phyloP scores from a whole-genome alignment of 2,329 filamentous ascomycete species.

The Xylariomycetidae sp. region DNA sequence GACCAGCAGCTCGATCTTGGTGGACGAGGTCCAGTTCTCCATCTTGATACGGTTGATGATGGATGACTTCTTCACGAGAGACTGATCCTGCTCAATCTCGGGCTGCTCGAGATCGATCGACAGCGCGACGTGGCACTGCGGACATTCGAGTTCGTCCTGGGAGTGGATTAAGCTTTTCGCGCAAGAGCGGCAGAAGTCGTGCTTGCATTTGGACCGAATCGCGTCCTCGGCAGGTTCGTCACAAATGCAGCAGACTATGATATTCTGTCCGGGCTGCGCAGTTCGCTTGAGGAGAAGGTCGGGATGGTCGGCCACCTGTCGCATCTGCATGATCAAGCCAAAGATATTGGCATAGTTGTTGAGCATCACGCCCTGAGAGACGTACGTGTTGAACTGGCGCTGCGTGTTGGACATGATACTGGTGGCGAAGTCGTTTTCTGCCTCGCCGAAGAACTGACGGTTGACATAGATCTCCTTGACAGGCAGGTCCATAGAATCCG shows the following conservation, averaged over 20 bases:
- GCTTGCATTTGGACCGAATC: slow-evolving; percentile 83
- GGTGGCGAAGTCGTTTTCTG: slow-evolving; percentile 89
- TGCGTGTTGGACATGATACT: slow-evolving; percentile 92
- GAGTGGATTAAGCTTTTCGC: slow-evolving; percentile 75
- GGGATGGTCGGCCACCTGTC: slow-evolving; percentile 93
- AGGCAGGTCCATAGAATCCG: slow-evolving; percentile 90
- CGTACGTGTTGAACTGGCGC: slow-evolving; percentile 91
- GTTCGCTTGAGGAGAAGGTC: slow-evolving; percentile 90
- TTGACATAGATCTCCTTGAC: slow-evolving; percentile 90
- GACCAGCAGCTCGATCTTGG: slow-evolving; percentile 94
- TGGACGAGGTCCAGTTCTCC: slow-evolving; percentile 97
- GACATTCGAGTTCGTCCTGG: slow-evolving; percentile 73
- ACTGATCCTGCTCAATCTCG: slow-evolving; percentile 87
- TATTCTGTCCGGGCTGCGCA: slow-evolving; percentile 77
- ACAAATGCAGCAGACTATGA: slow-evolving; percentile 89
- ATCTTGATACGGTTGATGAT: slow-evolving; percentile 99
- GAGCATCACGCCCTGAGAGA: slow-evolving; percentile 85
- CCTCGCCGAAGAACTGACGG: slow-evolving; percentile 93
- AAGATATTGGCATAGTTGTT: slow-evolving; percentile 99
- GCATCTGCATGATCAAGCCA: slow-evolving; percentile 98
- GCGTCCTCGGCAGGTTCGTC: slow-evolving; percentile 95
- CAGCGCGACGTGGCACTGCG: slow-evolving; percentile 83
- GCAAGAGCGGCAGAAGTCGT: slow-evolving; percentile 84
- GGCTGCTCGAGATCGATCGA: slow-evolving; percentile 92
- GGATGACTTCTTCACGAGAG: slow-evolving; percentile 82